phyloP scores from a whole-genome alignment of 148 eudicot genomes.

The Pouteria glomerata region DNA sequence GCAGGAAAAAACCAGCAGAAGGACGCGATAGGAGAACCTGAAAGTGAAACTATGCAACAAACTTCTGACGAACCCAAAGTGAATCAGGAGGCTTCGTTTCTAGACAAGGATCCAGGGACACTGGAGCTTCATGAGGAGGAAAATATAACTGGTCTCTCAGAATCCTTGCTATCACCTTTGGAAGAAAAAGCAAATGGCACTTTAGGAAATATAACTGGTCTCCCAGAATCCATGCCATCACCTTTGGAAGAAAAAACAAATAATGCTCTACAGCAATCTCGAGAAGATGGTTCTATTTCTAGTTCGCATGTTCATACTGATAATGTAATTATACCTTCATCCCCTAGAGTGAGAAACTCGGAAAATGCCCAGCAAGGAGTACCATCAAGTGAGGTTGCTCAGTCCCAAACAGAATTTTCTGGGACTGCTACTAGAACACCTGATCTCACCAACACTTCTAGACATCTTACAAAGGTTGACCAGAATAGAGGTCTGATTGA shows the following conservation, averaged over 20 bases:
- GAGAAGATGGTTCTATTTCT: constrained; percentile 5
- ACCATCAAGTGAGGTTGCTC: constrained; percentile 11
- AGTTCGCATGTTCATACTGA: background rate
- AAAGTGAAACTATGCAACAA: constrained; percentile 9
- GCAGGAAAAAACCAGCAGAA: background rate
- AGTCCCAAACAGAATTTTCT: background rate
- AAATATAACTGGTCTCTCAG: background rate
- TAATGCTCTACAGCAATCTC: constrained; percentile 3
- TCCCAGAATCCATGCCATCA: constrained; percentile 5
- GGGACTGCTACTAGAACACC: background rate
- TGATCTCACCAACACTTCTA: constrained; percentile 6
- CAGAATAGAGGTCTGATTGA: constrained; percentile 54
- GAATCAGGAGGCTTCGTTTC: background rate
- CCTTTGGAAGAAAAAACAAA: constrained; percentile 15
- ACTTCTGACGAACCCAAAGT: background rate
- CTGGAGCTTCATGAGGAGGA: background rate
- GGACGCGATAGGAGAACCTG: constrained; percentile 4
- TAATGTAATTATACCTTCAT: constrained; percentile 5
- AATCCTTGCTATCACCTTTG: background rate
- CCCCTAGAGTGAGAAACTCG: background rate
- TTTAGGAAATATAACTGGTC: background rate
- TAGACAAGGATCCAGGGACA: background rate
- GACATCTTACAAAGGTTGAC: constrained; percentile 19
- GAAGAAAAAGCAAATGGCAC: background rate
- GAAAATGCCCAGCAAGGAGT: constrained; percentile 6